phyloP scores from a whole-genome alignment of 1,139 yeast species.

The Diutina ranongensis region DNA sequence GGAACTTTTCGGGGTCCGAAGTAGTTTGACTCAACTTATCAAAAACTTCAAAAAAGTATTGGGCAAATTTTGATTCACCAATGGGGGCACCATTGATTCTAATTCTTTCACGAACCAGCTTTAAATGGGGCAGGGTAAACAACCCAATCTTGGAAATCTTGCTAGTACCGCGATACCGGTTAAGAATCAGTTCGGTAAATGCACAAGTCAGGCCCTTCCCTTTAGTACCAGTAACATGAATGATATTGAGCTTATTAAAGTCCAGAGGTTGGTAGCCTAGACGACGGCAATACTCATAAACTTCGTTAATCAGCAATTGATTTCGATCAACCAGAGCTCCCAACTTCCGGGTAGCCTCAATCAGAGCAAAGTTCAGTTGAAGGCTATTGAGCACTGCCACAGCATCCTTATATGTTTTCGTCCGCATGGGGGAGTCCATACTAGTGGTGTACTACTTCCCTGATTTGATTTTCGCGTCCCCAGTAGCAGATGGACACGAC shows the following conservation, averaged over 20 bases:
- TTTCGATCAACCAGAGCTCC: conserved; percentile 35
- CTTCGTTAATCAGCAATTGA: conserved; percentile 69
- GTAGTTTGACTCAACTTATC: conserved; percentile 55
- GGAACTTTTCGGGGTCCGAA: conserved; percentile 49
- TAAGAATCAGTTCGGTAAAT: conserved; percentile 70
- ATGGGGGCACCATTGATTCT: conserved; percentile 82
- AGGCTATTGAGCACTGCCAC: conserved; percentile 72
- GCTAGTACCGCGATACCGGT: conserved; percentile 35
- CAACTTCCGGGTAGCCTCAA: conserved; percentile 68
- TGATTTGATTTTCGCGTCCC: background rate
- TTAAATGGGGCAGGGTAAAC: conserved; percentile 92
- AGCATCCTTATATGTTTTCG: conserved; percentile 49
- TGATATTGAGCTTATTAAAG: conserved; percentile 61
- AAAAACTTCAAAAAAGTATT: conserved; percentile 91
- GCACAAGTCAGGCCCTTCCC: conserved; percentile 99
- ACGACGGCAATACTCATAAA: conserved; percentile 82
- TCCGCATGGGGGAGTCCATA: conserved; percentile 6
- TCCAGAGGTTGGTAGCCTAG: conserved; percentile 69
- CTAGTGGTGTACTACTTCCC: background rate
- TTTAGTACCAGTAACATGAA: conserved; percentile 95
- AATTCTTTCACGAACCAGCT: conserved; percentile 86
- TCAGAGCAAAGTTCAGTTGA: conserved; percentile 84
- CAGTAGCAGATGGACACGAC: too few species aligned
- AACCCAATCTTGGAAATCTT: conserved; percentile 59
- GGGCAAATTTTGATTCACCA: conserved; percentile 65